A percentile compares a stretch with the other conserved stretches of the same genome.
Evolutionary conservation across 352 stramenopile species (phyloP).

Genomic region (Phytophthora foliorum): DNA sequence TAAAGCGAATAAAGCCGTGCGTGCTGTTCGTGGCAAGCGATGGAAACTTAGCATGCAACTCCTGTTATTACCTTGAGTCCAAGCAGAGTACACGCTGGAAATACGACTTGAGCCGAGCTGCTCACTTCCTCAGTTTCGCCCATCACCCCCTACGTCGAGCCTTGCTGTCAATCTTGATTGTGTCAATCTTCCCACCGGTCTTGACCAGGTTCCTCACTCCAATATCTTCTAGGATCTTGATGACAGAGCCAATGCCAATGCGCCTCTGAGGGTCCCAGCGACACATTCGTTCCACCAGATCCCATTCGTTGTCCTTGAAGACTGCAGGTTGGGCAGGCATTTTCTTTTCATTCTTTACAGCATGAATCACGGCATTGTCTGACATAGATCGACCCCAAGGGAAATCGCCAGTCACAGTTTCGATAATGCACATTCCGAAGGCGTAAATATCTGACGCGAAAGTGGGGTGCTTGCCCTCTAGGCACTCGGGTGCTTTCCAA

Average conservation of each 20-base stretch:
- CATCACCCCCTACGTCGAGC: background rate
- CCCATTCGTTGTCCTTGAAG: conserved; percentile 39
- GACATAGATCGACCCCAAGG: conserved; percentile 33
- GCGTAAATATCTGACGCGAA: conserved; percentile 46
- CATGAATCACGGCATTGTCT: conserved; percentile 17
- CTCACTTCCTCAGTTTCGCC: no score
- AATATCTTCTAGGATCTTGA: conserved; percentile 46
- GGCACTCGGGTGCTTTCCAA: conserved; percentile 44
- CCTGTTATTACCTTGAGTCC: no score
- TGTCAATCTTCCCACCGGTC: conserved; percentile 16
- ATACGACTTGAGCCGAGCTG: no score
- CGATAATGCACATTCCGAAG: conserved; percentile 51
- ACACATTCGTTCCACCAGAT: conserved; percentile 40
- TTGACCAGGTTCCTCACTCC: conserved; percentile 31
- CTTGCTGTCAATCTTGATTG: conserved; percentile 12
- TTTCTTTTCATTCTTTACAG: conserved; percentile 24
- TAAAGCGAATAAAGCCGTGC: conserved; percentile 14
- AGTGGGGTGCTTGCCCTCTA: conserved; percentile 19
- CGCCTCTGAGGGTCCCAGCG: conserved; percentile 27
- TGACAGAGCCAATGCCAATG: conserved; percentile 38
- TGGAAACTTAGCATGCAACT: background rate
- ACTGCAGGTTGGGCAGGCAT: conserved; percentile 22
- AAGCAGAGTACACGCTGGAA: no score
- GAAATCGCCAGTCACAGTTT: conserved; percentile 36
- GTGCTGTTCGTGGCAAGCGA: background rate